Evolutionary conservation across 2,329 filamentous ascomycete genomes (phyloP), one percentile per base, ranked within the genome.

Genomic region (Chalaropsis thielavioides): DNA sequence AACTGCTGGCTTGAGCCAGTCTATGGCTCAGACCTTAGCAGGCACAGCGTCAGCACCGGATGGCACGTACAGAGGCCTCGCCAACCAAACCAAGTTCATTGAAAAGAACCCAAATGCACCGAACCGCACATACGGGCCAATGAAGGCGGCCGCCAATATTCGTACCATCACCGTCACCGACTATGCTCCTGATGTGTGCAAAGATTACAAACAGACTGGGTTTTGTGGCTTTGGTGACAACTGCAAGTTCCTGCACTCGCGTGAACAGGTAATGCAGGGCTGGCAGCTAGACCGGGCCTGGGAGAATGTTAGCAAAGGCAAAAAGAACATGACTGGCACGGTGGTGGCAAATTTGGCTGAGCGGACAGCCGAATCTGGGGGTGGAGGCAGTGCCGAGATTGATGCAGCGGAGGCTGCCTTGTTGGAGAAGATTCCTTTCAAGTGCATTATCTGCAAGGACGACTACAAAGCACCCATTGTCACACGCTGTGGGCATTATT

Each of bases 271-370:
- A 72, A 90, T 92, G 70, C 88, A 92, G 72, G 94, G 94, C 2
- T 99, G 94, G 94, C 90, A 97, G 73, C 80, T 99, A 3, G 94
- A 99, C 74, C 82, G 83, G 63, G 92, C 97, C 61, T 99, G 94
- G 94, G 94, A 99, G 72, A 87, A 83, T 43, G 84, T 86, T 1
- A 89, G 85, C 6, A 92, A 88, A 71, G 88, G 82, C 61, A 86
- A 84, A 74, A 86, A 84, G 71, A 79, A 82, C 56, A 69, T 81
- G 0, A 78, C 76, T 4, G 86, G 85, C 6, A 89, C 83, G 2
- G 75, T 84, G 0, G 78, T 88, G 1, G 81, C 83, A 31, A 84
- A 80, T 63, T 83, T 83, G 2, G 82, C 83, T 69, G 77, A 80
- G 15, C 72, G 74, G 49, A 70, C 69, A 49, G 69, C 71, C 1